Conservation (phyloP, 139 green algal species). For the Chlorella vulgaris region DNA sequence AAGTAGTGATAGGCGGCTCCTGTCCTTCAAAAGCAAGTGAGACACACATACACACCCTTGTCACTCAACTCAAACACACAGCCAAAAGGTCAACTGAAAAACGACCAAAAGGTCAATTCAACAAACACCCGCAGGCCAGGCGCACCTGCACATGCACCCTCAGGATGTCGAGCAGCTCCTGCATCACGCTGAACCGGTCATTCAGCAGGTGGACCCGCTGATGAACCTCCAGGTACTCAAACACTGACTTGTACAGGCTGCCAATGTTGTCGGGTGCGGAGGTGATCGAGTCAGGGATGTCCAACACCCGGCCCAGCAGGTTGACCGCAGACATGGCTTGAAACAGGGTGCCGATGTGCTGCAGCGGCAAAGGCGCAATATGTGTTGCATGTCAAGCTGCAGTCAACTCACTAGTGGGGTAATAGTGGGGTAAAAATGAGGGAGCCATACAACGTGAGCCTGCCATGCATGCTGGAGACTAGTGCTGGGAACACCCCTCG, state of each 20-base stretch:
- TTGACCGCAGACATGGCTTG: slow-evolving; percentile 65
- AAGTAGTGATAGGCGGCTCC: too few relatives aligned
- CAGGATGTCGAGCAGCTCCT: slow-evolving; percentile 81
- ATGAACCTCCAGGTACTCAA: slow-evolving; percentile 70
- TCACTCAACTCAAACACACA: neutral
- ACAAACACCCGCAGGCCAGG: neutral
- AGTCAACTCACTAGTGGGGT: too few relatives aligned
- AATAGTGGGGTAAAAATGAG: too few relatives aligned
- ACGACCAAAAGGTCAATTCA: neutral
- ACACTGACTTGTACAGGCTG: slow-evolving; percentile 71
- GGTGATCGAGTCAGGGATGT: slow-evolving; percentile 67
- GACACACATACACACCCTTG: neutral
- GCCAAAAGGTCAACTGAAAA: slow-evolving; percentile 1
- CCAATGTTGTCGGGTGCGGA: slow-evolving; percentile 71
- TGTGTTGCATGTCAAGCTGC: too few relatives aligned
- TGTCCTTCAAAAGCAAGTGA: neutral
- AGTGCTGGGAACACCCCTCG: too few relatives aligned
- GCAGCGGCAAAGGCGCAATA: too few relatives aligned
- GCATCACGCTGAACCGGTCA: slow-evolving; percentile 61
- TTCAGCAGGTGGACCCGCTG: slow-evolving; percentile 58
- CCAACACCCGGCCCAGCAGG: slow-evolving; percentile 64
- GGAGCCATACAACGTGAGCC: too few relatives aligned
- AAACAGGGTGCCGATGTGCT: slow-evolving; percentile 75
- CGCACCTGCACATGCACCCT: slow-evolving; percentile 33
- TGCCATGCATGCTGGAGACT: too few relatives aligned